Percentiles rank a stretch among this genome's conserved stretches.
Evolutionary conservation across 1,284 basidiomycete species (phyloP).

Genomic region (Ustilago bromivora): DNA sequence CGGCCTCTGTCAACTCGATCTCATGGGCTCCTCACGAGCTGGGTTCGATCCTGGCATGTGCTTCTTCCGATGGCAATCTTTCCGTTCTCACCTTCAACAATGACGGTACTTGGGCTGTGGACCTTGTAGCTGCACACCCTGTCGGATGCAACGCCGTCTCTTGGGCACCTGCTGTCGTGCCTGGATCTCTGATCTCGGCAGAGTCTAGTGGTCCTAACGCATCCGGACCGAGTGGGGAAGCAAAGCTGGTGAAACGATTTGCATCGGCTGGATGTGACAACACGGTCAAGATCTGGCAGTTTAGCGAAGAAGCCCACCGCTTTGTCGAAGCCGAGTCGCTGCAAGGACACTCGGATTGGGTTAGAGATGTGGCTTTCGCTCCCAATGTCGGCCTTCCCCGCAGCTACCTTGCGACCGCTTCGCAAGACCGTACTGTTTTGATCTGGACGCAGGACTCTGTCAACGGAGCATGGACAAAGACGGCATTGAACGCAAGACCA

Average conservation of each 20-base stretch:
- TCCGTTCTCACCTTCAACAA: slow-evolving; percentile 98
- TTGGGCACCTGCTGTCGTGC: slow-evolving; percentile 92
- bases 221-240: slow-evolving; percentile 21
- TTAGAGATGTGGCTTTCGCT: slow-evolving; percentile 96
- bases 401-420: slow-evolving; percentile 94
- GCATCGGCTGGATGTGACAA: slow-evolving; percentile 97
- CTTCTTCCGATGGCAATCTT: slow-evolving; percentile 97
- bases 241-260: slow-evolving; percentile 73
- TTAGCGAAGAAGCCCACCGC: slow-evolving; percentile 70
- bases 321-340: slow-evolving; percentile 64
- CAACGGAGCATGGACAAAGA: slow-evolving; percentile 85
- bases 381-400: slow-evolving; percentile 94
- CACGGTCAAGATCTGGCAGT: slow-evolving; percentile 93
- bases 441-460: slow-evolving; percentile 92
- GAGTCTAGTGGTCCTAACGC: slow-evolving; percentile 68
- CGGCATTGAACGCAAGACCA: slow-evolving; percentile 79
- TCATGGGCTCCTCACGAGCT: slow-evolving; percentile 98
- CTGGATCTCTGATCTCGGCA: slow-evolving; percentile 75
- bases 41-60: slow-evolving; percentile 94
- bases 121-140: slow-evolving; percentile 94
- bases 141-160: slow-evolving; percentile 97
- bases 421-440: slow-evolving; percentile 86
- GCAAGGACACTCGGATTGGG: slow-evolving; percentile 87
- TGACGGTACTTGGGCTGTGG: slow-evolving; percentile 94
- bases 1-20: slow-evolving; percentile 92